Conservation (phyloP, 345 rosid species). For the Theobroma cacao region DNA sequence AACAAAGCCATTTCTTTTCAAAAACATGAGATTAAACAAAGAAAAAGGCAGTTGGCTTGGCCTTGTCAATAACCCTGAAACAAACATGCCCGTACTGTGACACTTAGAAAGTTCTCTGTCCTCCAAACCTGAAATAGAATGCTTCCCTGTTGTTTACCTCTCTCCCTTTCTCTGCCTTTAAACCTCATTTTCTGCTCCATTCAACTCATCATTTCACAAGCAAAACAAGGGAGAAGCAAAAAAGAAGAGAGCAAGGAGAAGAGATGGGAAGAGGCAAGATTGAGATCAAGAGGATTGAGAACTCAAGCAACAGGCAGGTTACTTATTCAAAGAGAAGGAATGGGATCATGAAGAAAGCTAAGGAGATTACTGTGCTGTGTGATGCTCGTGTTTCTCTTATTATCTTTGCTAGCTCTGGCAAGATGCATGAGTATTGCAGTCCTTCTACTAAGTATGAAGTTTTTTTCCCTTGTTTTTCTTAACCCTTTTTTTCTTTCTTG, state of each 20-base stretch:
- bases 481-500: neutral
- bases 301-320: conserved; percentile 71
- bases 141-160: conserved; percentile 24
- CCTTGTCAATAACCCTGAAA: conserved; percentile 41
- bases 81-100: conserved; percentile 45
- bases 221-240: conserved; percentile 6
- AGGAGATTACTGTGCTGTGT: conserved; percentile 70
- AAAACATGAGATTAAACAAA: neutral
- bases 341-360: conserved; percentile 75
- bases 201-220: conserved; percentile 15
- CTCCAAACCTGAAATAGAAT: conserved; percentile 46
- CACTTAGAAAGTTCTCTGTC: conserved; percentile 48
- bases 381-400: conserved; percentile 82
- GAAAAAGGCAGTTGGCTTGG: conserved; percentile 34
- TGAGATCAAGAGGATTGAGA: conserved; percentile 83
- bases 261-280: conserved; percentile 81
- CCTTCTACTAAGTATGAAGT: conserved; percentile 49
- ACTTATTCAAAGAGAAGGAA: conserved; percentile 73
- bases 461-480: neutral
- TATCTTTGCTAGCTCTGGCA: conserved; percentile 61
- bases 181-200: conserved; percentile 11
- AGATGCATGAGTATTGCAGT: conserved; percentile 64
- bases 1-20: conserved; percentile 14
- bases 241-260: neutral
- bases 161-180: conserved; percentile 10